Percentiles rank a stretch among this genome's conserved stretches.
Evolutionary conservation across 306 rosid genomes (phyloP).

Genomic region (Purshia tridentata): DNA sequence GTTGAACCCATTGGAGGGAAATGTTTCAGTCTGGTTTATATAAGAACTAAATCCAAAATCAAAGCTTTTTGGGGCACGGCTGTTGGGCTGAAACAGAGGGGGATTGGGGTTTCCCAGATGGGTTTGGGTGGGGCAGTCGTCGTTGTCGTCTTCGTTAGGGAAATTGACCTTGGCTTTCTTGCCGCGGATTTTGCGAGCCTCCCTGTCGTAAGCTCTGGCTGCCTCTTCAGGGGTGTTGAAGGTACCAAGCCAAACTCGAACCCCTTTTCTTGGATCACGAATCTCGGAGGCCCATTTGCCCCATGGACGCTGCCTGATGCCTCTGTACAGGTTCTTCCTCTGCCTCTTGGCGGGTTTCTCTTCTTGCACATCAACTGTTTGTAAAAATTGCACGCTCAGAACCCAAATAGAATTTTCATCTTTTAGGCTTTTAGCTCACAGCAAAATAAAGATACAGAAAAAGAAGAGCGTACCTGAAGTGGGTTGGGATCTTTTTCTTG

Average conservation of each 20-base stretch:
- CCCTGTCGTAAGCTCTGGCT: conserved; percentile 88
- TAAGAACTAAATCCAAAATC: conserved; percentile 52
- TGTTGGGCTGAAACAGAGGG: conserved; percentile 23
- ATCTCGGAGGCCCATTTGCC: conserved; percentile 98
- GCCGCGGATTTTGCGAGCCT: conserved; percentile 87
- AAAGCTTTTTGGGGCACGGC: conserved; percentile 19
- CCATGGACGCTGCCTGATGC: conserved; percentile 95
- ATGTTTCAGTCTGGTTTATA: conserved; percentile 44
- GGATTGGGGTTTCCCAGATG: conserved; percentile 20
- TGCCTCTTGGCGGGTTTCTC: conserved; percentile 68
- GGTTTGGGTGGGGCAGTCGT: conserved; percentile 23
- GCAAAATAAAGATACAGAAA: too few relatives aligned
- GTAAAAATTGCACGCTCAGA: conserved; percentile 8
- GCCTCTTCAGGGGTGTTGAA: conserved; percentile 94
- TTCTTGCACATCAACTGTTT: conserved; percentile 39
- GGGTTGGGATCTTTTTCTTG: conserved; percentile 36
- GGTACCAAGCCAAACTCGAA: conserved; percentile 94
- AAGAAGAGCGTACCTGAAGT: conserved; percentile 38
- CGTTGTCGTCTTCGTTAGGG: conserved; percentile 61
- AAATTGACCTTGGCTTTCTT: conserved; percentile 90
- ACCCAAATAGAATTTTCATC: not conserved
- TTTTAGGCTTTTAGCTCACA: not conserved
- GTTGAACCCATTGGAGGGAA: conserved; percentile 27
- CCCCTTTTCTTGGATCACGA: conserved; percentile 90
- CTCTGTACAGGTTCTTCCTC: conserved; percentile 87